These are phyloP conservation scores for Plasmopara halstedii DNA, from an alignment of 352 stramenopile genomes.

Conservation along the genomic window DNA sequence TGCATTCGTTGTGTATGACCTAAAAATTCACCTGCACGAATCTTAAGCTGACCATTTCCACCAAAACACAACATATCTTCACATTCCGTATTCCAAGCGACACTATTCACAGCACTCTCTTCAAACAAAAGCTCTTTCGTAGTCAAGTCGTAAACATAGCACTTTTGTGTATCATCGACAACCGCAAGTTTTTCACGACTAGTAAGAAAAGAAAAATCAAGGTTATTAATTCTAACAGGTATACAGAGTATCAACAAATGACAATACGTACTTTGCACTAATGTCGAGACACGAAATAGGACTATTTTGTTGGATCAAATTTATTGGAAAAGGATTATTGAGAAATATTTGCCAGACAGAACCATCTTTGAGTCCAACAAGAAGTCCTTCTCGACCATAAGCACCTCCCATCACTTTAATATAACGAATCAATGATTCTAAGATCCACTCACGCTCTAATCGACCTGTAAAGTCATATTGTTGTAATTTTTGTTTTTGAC, in stretches of 20 bases:
- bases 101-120: conserved; percentile 79
- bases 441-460: conserved; percentile 81
- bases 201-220: not conserved
- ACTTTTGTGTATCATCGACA: conserved; percentile 85
- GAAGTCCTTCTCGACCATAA: conserved; percentile 79
- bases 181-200: conserved; percentile 86
- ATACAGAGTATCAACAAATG: not conserved
- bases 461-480: conserved; percentile 87
- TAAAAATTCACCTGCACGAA: conserved; percentile 86
- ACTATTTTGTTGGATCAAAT: conserved; percentile 82
- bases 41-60: conserved; percentile 82
- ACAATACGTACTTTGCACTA: conserved; percentile 61
- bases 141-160: conserved; percentile 87
- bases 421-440: conserved; percentile 87
- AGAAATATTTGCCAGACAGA: conserved; percentile 90
- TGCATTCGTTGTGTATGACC: conserved; percentile 87
- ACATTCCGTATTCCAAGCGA: conserved; percentile 92
- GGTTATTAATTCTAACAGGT: not conserved
- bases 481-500: conserved; percentile 88
- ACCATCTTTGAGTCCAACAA: conserved; percentile 90
- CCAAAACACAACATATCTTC: conserved; percentile 94
- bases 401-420: conserved; percentile 90
- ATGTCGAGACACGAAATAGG: conserved; percentile 88
- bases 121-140: conserved; percentile 88
- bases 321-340: conserved; percentile 92